A percentile compares a stretch with the other conserved stretches of the same genome.
Conservation (phyloP, 1,284 basidiomycete species). For the Heterobasidion occidentale region DNA sequence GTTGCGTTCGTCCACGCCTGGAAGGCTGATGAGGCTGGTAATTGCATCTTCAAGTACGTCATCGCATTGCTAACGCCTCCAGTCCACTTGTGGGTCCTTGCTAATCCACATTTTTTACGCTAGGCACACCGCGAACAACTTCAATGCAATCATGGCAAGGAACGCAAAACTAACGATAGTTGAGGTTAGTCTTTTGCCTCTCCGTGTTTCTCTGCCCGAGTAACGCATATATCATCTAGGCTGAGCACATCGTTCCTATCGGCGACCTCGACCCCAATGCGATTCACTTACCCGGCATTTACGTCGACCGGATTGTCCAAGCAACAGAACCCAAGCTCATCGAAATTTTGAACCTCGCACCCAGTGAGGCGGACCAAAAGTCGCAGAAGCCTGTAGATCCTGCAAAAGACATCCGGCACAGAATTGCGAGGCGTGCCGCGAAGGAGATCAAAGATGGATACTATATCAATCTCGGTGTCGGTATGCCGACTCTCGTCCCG, state of each 20-base stretch:
- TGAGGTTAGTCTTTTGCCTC: conserved; percentile 42
- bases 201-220: not conserved
- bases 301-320: conserved; percentile 80
- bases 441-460: conserved; percentile 86
- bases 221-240: conserved; percentile 31
- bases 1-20: conserved; percentile 88
- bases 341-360: conserved; percentile 68
- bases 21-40: conserved; percentile 90
- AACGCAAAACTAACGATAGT: conserved; percentile 88
- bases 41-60: conserved; percentile 72
- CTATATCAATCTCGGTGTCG: conserved; percentile 66
- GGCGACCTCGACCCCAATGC: conserved; percentile 78
- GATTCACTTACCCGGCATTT: conserved; percentile 83
- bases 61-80: not conserved
- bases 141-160: conserved; percentile 80
- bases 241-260: conserved; percentile 85
- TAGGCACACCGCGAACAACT: conserved; percentile 85
- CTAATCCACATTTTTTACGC: not conserved
- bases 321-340: conserved; percentile 74
- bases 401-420: conserved; percentile 45
- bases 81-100: not conserved
- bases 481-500: conserved; percentile 87
- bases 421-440: conserved; percentile 77
- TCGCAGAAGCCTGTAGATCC: conserved; percentile 34
- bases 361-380: conserved; percentile 18